Evolutionary conservation across 1,284 basidiomycete genomes (phyloP).

Genomic region (Flammula alnicola): DNA sequence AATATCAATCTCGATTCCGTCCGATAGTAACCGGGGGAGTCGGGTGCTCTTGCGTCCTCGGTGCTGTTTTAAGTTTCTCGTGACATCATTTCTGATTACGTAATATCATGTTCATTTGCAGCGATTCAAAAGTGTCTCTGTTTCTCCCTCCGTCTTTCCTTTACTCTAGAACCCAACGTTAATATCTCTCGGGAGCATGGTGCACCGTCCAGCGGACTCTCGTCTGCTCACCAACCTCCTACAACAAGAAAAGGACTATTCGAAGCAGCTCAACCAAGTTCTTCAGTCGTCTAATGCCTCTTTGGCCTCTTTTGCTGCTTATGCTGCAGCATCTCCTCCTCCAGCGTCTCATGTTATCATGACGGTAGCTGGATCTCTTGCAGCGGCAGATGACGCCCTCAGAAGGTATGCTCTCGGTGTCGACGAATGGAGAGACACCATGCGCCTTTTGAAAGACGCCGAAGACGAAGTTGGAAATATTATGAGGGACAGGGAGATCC

Average conservation of each 20-base stretch:
- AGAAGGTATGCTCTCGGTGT: slow-evolving; percentile 60
- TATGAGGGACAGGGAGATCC: slow-evolving; percentile 75
- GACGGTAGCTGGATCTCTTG: slow-evolving; percentile 60
- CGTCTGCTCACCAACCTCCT: slow-evolving; percentile 71
- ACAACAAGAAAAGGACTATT: slow-evolving; percentile 71
- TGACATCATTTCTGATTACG: too few species aligned
- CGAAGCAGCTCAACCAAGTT: slow-evolving; percentile 58
- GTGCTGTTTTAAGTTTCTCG: too few species aligned
- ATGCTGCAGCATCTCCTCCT: slow-evolving; percentile 67
- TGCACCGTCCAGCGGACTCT: slow-evolving; percentile 73
- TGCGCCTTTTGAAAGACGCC: slow-evolving; percentile 61
- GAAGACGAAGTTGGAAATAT: slow-evolving; percentile 75
- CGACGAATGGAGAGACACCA: slow-evolving; percentile 66
- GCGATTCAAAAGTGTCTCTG: slow-evolving; percentile 4
- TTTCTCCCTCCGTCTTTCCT: neutral
- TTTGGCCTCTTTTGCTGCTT: slow-evolving; percentile 70
- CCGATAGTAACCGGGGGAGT: too few species aligned
- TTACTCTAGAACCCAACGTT: neutral
- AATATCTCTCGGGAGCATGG: slow-evolving; percentile 46
- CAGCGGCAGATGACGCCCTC: slow-evolving; percentile 70
- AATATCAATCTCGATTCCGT: too few species aligned
- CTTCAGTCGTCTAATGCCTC: slow-evolving; percentile 65
- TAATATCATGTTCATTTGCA: too few species aligned
- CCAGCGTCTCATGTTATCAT: slow-evolving; percentile 60
- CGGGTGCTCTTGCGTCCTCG: too few species aligned